Conservation (phyloP, 2,329 filamentous ascomycete genomes). For the Emmonsiellopsis sp. region DNA sequence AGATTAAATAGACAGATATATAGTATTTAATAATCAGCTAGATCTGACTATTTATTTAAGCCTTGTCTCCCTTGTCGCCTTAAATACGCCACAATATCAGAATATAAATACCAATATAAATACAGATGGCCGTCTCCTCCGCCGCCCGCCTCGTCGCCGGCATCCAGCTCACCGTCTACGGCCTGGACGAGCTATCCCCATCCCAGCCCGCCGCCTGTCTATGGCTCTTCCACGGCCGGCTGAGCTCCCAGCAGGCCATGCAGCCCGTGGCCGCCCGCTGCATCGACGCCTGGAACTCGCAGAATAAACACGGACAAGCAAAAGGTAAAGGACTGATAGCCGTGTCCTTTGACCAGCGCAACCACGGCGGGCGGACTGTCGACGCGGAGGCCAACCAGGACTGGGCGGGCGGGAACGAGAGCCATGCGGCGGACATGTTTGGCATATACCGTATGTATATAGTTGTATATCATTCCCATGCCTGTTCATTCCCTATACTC, state of each 20-base stretch:
- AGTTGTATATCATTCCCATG: too few relatives aligned
- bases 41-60: too few relatives aligned
- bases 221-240: slow-evolving; percentile 82
- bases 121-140: background rate
- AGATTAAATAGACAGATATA: background rate
- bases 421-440: slow-evolving; percentile 88
- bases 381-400: slow-evolving; percentile 59
- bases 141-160: slow-evolving; percentile 54
- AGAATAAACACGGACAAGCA: slow-evolving; percentile 17
- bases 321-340: slow-evolving; percentile 58
- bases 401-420: slow-evolving; percentile 68
- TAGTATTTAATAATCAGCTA: background rate
- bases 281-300: slow-evolving; percentile 56
- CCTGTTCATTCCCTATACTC: too few relatives aligned
- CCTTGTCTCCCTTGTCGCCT: too few relatives aligned
- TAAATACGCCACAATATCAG: too few relatives aligned
- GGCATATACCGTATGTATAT: slow-evolving; percentile 51
- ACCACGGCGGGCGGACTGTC: slow-evolving; percentile 69
- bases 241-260: slow-evolving; percentile 64
- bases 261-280: slow-evolving; percentile 57
- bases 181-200: slow-evolving; percentile 60
- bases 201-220: slow-evolving; percentile 56
- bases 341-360: slow-evolving; percentile 80
- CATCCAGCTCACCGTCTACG: slow-evolving; percentile 69
- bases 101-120: too few relatives aligned